Conservation (phyloP, 192 early-diverging fungal genomes). For the Allomyces macrogynus region DNA sequence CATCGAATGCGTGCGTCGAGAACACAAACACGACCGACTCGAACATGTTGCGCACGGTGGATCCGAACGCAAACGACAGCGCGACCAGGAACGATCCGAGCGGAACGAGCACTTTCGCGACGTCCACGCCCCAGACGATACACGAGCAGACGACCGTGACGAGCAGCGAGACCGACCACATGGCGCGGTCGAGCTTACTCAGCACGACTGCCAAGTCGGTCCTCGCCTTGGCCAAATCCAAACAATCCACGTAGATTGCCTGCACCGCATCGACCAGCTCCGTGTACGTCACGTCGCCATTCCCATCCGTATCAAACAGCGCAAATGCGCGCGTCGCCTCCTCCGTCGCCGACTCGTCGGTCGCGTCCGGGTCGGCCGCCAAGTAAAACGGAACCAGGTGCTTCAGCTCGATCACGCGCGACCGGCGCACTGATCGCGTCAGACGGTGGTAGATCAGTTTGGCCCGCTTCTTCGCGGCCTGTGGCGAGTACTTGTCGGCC, state of each 20-base stretch:
- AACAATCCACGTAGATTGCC: slow-evolving; percentile 62
- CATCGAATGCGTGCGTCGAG: slow-evolving; percentile 22
- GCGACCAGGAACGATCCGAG: slow-evolving; percentile 51
- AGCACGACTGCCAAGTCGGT: slow-evolving; percentile 67
- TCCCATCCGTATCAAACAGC: slow-evolving; percentile 73
- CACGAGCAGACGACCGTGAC: slow-evolving; percentile 36
- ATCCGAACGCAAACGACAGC: slow-evolving; percentile 70
- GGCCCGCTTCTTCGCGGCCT: too few species aligned
- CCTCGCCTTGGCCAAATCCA: slow-evolving; percentile 43
- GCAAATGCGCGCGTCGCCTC: slow-evolving; percentile 62
- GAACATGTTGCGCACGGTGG: slow-evolving; percentile 52
- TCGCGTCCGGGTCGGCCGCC: too few species aligned
- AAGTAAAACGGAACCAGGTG: too few species aligned
- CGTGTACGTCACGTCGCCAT: slow-evolving; percentile 61
- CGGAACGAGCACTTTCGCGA: slow-evolving; percentile 41
- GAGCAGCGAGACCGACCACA: slow-evolving; percentile 34
- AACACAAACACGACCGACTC: slow-evolving; percentile 74
- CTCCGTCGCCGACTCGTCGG: slow-evolving; percentile 4
- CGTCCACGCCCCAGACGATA: slow-evolving; percentile 39
- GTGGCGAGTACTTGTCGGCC: too few species aligned
- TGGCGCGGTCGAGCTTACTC: slow-evolving; percentile 52
- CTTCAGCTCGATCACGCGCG: too few species aligned
- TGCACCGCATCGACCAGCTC: slow-evolving; percentile 64
- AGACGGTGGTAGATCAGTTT: too few species aligned
- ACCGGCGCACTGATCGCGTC: too few species aligned